phyloP scores from a whole-genome alignment of 768 basidiomycete species.

The Xerocomus spinulosus region DNA sequence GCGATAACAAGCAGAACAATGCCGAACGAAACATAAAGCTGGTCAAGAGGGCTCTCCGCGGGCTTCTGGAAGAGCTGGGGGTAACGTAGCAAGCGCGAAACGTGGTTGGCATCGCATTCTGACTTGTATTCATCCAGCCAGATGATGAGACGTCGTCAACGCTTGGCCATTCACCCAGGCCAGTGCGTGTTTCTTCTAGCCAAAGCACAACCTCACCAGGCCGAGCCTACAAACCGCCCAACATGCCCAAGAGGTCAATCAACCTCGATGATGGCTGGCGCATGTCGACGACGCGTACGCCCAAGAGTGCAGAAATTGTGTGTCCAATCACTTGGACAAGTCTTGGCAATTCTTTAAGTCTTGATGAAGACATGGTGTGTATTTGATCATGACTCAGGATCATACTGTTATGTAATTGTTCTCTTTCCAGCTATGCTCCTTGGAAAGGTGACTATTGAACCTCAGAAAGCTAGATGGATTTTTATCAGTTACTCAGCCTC shows the following conservation, averaged over 20 bases:
- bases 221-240: conserved; percentile 6
- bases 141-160: conserved; percentile 16
- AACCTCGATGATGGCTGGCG: conserved; percentile 31
- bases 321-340: conserved; percentile 30
- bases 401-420: neutral
- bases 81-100: conserved; percentile 16
- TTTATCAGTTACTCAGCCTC: conserved; percentile 26
- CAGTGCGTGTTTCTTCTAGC: neutral
- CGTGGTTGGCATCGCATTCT: neutral
- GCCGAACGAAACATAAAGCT: conserved; percentile 30
- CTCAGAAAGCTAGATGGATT: neutral
- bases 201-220: conserved; percentile 7
- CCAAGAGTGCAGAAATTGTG: conserved; percentile 29
- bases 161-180: conserved; percentile 10
- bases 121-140: conserved; percentile 11
- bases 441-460: conserved; percentile 23
- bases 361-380: conserved; percentile 42
- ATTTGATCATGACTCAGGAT: neutral
- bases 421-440: conserved; percentile 22
- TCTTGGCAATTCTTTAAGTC: conserved; percentile 25
- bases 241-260: conserved; percentile 2
- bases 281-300: conserved; percentile 40
- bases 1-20: conserved; percentile 31
- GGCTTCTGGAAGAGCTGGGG: conserved; percentile 41
- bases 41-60: conserved; percentile 38